phyloP scores from a whole-genome alignment of 108 stramenopile species.

The Pseudonitzschia pungens region DNA sequence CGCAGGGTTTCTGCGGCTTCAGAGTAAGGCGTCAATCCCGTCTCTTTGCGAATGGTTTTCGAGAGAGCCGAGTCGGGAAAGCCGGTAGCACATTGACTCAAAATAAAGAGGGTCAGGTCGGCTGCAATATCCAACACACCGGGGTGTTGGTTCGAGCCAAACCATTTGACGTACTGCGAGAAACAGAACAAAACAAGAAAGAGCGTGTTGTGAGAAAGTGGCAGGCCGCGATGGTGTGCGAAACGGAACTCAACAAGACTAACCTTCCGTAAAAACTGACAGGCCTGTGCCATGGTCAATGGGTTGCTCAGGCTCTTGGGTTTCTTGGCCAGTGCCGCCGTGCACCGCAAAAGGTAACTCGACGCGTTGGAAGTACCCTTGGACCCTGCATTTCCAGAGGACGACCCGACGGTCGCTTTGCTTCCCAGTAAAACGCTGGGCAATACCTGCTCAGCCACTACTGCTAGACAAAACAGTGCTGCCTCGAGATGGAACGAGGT shows the following conservation, averaged over 20 bases:
- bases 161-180: conserved; percentile 42
- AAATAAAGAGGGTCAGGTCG: conserved; percentile 52
- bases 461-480: conserved; percentile 66
- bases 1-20: conserved; percentile 53
- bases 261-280: conserved; percentile 51
- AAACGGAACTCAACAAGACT: conserved; percentile 6
- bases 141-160: conserved; percentile 26
- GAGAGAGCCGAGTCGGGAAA: conserved; percentile 26
- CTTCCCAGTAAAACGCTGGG: neutral
- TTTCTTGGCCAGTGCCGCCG: conserved; percentile 47
- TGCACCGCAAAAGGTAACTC: conserved; percentile 40
- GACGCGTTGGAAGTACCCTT: neutral
- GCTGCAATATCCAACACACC: conserved; percentile 45
- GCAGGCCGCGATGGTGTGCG: neutral
- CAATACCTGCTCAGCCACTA: conserved; percentile 42
- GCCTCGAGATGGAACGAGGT: conserved; percentile 74
- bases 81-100: conserved; percentile 34
- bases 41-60: conserved; percentile 27
- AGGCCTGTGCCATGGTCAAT: conserved; percentile 49
- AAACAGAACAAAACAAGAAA: conserved; percentile 13
- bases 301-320: conserved; percentile 48
- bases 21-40: conserved; percentile 36
- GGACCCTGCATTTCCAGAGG: neutral
- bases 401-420: no score
- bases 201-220: neutral